phyloP scores from a whole-genome alignment of 257 asterid genomes.

The Solanum medicagineum region DNA sequence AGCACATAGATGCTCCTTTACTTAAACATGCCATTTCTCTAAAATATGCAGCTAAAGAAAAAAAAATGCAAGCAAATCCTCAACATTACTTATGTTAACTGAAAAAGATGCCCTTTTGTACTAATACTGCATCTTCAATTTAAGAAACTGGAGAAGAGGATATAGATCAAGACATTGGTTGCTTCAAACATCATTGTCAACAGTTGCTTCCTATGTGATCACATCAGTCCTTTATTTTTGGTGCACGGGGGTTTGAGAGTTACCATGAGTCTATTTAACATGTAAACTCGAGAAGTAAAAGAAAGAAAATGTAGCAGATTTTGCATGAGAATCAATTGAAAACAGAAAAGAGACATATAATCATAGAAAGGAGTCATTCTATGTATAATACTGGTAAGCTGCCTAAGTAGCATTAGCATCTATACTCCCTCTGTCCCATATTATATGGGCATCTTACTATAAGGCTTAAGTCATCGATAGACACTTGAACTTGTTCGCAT shows the following conservation, averaged over 20 bases:
- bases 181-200: neutral
- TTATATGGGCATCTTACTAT: too few relatives aligned
- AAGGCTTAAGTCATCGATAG: too few relatives aligned
- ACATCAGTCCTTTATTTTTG: neutral
- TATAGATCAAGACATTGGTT: neutral
- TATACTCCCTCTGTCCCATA: too few relatives aligned
- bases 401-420: neutral
- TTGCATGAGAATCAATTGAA: neutral
- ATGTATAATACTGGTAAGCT: neutral
- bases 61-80: neutral
- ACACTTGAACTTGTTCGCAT: too few relatives aligned
- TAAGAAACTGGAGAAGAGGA: neutral
- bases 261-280: neutral
- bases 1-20: neutral
- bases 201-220: neutral
- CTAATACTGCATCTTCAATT: neutral
- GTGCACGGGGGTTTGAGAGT: neutral
- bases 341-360: neutral
- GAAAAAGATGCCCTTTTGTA: neutral
- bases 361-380: neutral
- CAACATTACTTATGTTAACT: neutral
- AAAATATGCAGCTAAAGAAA: neutral
- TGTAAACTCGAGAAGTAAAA: neutral
- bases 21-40: neutral
- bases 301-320: neutral